Percentiles rank a stretch among this genome's conserved stretches.
These are phyloP conservation scores for Apocynum venetum DNA, from an alignment of 257 asterid genomes.

Conservation along the genomic window DNA sequence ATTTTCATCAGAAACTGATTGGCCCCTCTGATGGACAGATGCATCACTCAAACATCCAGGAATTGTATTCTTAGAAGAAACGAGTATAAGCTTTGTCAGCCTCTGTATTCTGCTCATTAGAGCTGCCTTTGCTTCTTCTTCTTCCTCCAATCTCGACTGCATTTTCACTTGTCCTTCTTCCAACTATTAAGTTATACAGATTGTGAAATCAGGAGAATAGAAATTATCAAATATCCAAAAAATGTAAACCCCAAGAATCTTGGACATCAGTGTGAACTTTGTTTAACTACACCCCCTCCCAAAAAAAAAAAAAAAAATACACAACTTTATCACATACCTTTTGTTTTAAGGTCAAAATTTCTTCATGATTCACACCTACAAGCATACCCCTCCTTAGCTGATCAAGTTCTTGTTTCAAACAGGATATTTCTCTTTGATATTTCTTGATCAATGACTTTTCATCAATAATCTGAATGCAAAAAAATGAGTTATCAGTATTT, in stretches of 20 bases:
- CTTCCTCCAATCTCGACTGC: conserved; percentile 99
- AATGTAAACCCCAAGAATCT: not conserved
- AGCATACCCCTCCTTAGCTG: conserved; percentile 75
- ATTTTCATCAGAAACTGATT: conserved; percentile 68
- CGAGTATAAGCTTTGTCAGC: conserved; percentile 93
- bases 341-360: conserved; percentile 70
- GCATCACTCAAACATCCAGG: conserved; percentile 59
- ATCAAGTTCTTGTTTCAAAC: conserved; percentile 85
- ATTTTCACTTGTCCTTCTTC: conserved; percentile 98
- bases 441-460: conserved; percentile 97
- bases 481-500: conserved; percentile 13
- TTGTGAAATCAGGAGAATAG: not conserved
- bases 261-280: too few species aligned
- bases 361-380: conserved; percentile 79
- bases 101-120: conserved; percentile 97
- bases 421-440: conserved; percentile 91
- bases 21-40: conserved; percentile 56
- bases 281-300: too few species aligned
- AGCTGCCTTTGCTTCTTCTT: conserved; percentile 98
- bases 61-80: conserved; percentile 79
- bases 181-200: conserved; percentile 40
- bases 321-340: conserved; percentile 39
- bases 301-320: too few species aligned
- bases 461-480: conserved; percentile 73
- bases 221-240: not conserved